Conservation (phyloP, 495 filamentous ascomycete genomes). For the Xylaria flabelliformis region DNA sequence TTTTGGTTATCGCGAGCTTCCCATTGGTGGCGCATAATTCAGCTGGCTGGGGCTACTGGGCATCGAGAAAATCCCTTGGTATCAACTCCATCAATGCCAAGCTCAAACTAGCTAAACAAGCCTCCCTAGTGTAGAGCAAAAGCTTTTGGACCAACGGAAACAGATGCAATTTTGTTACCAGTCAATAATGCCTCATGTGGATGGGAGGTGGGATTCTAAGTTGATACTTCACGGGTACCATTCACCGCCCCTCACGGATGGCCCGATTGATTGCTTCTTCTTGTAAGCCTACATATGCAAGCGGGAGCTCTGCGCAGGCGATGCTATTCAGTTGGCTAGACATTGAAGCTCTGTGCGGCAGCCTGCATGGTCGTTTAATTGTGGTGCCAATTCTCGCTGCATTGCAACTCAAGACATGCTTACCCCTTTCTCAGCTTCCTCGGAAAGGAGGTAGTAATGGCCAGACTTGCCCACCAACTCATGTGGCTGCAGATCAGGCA, state of each 20-base stretch:
- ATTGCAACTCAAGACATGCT: slow-evolving; percentile 12
- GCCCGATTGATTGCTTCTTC: slow-evolving; percentile 12
- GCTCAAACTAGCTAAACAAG: slow-evolving; percentile 9
- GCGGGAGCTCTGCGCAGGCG: neutral
- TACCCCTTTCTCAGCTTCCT: slow-evolving; percentile 10
- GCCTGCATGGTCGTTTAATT: neutral
- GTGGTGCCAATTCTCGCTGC: slow-evolving; percentile 4
- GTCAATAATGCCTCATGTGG: slow-evolving; percentile 21
- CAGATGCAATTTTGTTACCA: slow-evolving; percentile 10
- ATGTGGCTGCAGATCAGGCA: neutral
- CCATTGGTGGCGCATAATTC: slow-evolving; percentile 14
- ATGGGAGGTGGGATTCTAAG: neutral
- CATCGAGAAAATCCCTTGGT: neutral
- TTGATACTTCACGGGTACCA: neutral
- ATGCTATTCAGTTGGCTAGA: slow-evolving; percentile 4
- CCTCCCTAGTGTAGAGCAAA: neutral
- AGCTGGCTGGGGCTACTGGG: slow-evolving; percentile 18
- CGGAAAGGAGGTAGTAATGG: slow-evolving; percentile 8
- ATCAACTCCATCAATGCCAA: slow-evolving; percentile 5
- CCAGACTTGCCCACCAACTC: neutral
- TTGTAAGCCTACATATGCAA: slow-evolving; percentile 20
- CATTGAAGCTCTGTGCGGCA: neutral
- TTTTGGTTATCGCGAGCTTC: slow-evolving; percentile 18
- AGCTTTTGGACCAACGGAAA: slow-evolving; percentile 4
- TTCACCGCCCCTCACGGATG: slow-evolving; percentile 13